These are phyloP conservation scores for Coniosporium tulheliwenetii DNA, from an alignment of 2,329 filamentous ascomycete genomes.

Conservation along the genomic window DNA sequence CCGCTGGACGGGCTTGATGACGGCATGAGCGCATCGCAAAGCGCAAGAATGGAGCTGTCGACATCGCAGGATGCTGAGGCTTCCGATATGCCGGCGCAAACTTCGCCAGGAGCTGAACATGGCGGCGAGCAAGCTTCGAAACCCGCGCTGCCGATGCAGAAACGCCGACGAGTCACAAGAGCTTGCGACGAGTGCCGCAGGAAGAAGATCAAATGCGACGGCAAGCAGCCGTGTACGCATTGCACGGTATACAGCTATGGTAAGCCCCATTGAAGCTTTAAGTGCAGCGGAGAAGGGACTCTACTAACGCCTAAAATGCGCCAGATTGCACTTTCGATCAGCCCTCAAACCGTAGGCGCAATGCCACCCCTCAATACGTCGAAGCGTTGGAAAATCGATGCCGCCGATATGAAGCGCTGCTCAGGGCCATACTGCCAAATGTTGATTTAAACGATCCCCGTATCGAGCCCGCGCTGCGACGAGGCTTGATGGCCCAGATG, in stretches of 20 bases:
- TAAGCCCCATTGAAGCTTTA: constrained; percentile 33
- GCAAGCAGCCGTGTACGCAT: constrained; percentile 53
- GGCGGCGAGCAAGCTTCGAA: constrained; percentile 16
- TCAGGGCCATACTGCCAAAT: constrained; percentile 68
- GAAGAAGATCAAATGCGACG: constrained; percentile 41
- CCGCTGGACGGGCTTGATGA: constrained; percentile 16
- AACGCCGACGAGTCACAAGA: constrained; percentile 26
- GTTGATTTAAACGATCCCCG: constrained; percentile 73
- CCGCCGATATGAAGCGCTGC: constrained; percentile 65
- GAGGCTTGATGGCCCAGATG: constrained; percentile 36
- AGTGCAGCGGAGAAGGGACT: no score
- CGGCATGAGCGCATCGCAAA: constrained; percentile 12
- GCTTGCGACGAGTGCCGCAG: constrained; percentile 23
- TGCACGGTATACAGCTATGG: constrained; percentile 98
- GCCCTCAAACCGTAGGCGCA: constrained; percentile 78
- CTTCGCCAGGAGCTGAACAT: constrained; percentile 14
- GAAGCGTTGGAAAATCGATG: constrained; percentile 73
- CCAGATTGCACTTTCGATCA: constrained; percentile 91
- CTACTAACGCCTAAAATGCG: neutral
- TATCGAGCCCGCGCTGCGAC: constrained; percentile 61
- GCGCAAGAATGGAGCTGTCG: constrained; percentile 11
- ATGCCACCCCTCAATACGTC: constrained; percentile 84
- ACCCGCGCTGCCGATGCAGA: constrained; percentile 19
- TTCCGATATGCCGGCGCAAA: constrained; percentile 15
- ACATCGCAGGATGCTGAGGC: constrained; percentile 13